Base-by-base conservation (phyloP, 352 stramenopile species). In the Phytopythium litorale region DNA sequence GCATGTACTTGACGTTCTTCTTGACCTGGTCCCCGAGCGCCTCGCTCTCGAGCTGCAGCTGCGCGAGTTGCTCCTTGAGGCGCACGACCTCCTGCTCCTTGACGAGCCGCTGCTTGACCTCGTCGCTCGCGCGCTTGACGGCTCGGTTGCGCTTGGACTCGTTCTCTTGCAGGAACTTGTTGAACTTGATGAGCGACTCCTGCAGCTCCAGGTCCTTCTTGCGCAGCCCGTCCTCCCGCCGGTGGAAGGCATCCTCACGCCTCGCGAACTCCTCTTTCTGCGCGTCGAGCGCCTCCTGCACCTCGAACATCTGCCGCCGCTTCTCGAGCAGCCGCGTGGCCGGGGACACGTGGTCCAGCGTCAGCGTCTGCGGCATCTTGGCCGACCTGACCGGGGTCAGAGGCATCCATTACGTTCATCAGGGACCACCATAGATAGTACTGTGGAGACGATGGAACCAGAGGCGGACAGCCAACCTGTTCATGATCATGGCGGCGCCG, bases 101-200 rank as follows among this genome's bases (percentile, higher is more conserved):
- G 19, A 64, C 70, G 64, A 96, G 60, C 0, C 87, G 77, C 68
- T 97, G 88, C 71, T 98, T 98, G 63, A 94, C 87, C 70, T 98
- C 94, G 46, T 98, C 93, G 28, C 79, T 89, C 25, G 88, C 88
- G 30, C 93, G 76, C 67, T 97, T 98, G 48, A 97, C 84, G 13
- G 94, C 94, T 0, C 94, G 88, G 62, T 97, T 97, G 25, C 94
- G 84, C 68, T 98, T 98, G 28, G 80, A 96, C 66, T 98, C 94
- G 70, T 98, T 98, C 57, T 98, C 92, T 65, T 98, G 83, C 11
- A 96, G 74, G 65, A 97, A 97, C 63, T 98, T 98, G 79, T 98
- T 98, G 76, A 98, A 98, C 70, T 98, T 97, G 74, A 98, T 98
- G 38, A 98, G 81, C 25, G 88, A 97, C 55, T 98, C 91, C 67